Conservation (phyloP, 2,329 filamentous ascomycete species). For the Botrytis cinerea region DNA sequence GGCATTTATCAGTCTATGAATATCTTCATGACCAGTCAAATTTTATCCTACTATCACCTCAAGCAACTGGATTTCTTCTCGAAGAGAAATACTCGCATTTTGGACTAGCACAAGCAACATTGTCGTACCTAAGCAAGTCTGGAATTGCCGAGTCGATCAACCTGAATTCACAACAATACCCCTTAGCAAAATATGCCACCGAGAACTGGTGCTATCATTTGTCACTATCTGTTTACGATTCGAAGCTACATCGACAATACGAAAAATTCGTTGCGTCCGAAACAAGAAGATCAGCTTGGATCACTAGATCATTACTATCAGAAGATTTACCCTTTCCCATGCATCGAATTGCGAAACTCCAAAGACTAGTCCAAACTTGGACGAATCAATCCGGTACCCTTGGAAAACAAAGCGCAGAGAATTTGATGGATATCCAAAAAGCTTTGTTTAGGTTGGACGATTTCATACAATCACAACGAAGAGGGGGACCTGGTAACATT, state of each 20-base stretch:
- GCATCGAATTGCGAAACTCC: slow-evolving; percentile 22
- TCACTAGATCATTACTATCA: slow-evolving; percentile 20
- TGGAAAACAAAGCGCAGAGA: slow-evolving; percentile 17
- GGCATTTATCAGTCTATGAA: slow-evolving; percentile 21
- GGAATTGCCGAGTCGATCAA: slow-evolving; percentile 16
- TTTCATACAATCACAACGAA: slow-evolving; percentile 21
- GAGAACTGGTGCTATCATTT: slow-evolving; percentile 24
- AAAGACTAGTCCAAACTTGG: slow-evolving; percentile 22
- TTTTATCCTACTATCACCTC: slow-evolving; percentile 4
- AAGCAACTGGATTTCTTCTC: slow-evolving; percentile 15
- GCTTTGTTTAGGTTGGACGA: slow-evolving; percentile 20
- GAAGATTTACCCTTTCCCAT: slow-evolving; percentile 22
- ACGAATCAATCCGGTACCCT: slow-evolving; percentile 10
- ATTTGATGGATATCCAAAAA: slow-evolving; percentile 24
- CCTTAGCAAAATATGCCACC: slow-evolving; percentile 20
- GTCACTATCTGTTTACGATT: slow-evolving; percentile 16
- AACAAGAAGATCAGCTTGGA: slow-evolving; percentile 21
- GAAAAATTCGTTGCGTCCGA: slow-evolving; percentile 19
- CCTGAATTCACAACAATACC: slow-evolving; percentile 7
- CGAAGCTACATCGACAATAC: slow-evolving; percentile 16
- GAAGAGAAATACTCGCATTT: slow-evolving; percentile 13
- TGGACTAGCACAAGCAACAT: slow-evolving; percentile 13
- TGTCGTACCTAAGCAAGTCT: slow-evolving; percentile 16
- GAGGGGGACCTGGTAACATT: slow-evolving; percentile 6
- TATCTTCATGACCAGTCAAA: slow-evolving; percentile 22